A percentile compares a stretch with the other conserved stretches of the same genome.
Conservation (phyloP, 2,329 filamentous ascomycete species). For the Nigrograna mackinnonii region DNA sequence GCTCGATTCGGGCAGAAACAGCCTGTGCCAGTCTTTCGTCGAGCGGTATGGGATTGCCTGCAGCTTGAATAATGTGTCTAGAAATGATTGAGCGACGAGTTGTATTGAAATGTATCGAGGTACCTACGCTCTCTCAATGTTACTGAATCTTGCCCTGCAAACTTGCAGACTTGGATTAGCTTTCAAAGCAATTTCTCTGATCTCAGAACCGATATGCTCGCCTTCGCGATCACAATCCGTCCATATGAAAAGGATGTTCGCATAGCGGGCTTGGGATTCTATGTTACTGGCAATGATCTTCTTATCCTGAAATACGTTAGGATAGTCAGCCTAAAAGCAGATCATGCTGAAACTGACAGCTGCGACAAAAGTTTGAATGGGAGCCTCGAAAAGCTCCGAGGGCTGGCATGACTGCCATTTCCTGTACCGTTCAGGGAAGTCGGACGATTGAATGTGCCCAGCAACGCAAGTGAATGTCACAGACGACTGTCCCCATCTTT, state of each 20-base stretch:
- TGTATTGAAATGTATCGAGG: neutral
- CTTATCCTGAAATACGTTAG: constrained; percentile 70
- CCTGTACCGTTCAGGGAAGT: constrained; percentile 75
- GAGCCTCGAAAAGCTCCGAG: constrained; percentile 77
- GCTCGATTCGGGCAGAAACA: constrained; percentile 84
- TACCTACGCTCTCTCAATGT: constrained; percentile 84
- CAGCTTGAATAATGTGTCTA: constrained; percentile 85
- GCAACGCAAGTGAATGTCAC: constrained; percentile 94
- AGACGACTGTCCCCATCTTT: constrained; percentile 76
- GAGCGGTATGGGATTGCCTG: constrained; percentile 73
- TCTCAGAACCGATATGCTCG: constrained; percentile 92
- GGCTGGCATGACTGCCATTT: constrained; percentile 84
- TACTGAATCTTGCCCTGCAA: constrained; percentile 90
- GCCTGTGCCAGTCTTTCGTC: constrained; percentile 88
- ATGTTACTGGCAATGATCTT: constrained; percentile 84
- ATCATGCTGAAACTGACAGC: constrained; percentile 53
- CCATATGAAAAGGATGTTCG: constrained; percentile 89
- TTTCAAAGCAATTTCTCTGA: constrained; percentile 76
- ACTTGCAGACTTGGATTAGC: constrained; percentile 76
- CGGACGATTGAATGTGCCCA: constrained; percentile 81
- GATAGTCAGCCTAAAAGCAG: constrained; percentile 14
- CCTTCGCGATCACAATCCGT: constrained; percentile 98
- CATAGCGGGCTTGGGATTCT: constrained; percentile 71
- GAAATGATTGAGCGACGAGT: neutral
- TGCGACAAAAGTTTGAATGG: constrained; percentile 69